Conservation (phyloP, 441 rosid species). For the Populus trichocarpa region DNA sequence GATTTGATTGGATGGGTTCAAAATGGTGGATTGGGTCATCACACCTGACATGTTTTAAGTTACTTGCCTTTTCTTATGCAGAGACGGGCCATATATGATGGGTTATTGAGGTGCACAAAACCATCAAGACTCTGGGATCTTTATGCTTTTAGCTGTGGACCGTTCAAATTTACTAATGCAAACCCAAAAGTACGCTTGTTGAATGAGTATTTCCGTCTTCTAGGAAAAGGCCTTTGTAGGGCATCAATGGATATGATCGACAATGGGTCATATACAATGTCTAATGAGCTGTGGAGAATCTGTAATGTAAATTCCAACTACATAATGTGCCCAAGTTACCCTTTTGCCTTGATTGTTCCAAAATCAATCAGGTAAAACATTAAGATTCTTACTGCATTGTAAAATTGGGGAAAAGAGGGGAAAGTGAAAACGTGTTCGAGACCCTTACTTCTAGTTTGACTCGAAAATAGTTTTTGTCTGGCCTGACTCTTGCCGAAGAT, state of each 20-base stretch:
- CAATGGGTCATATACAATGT: conserved; percentile 63
- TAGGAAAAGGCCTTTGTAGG: conserved; percentile 49
- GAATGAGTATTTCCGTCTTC: conserved; percentile 94
- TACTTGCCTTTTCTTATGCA: conserved; percentile 26
- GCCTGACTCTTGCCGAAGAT: conserved; percentile 11
- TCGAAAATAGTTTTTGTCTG: background rate
- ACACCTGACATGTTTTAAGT: background rate
- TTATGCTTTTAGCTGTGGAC: conserved; percentile 79
- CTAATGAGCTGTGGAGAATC: conserved; percentile 90
- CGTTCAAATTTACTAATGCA: conserved; percentile 59
- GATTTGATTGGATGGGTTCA: background rate
- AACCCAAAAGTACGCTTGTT: conserved; percentile 84
- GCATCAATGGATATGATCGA: conserved; percentile 77
- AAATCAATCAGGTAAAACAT: conserved; percentile 63
- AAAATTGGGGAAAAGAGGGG: conserved; percentile 3
- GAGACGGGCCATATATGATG: conserved; percentile 77
- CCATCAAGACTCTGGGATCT: conserved; percentile 83
- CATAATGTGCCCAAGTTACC: conserved; percentile 75
- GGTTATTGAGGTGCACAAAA: conserved; percentile 52
- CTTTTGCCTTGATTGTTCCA: conserved; percentile 92
- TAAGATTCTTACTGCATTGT: conserved; percentile 18
- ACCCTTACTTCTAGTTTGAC: background rate
- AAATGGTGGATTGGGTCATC: background rate
- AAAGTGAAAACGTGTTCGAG: background rate
- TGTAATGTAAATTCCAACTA: conserved; percentile 65